Percentiles rank a stretch among this genome's conserved stretches.
phyloP scores from a whole-genome alignment of 2,329 filamentous ascomycete genomes.

The Penicillium sclerotigenum region DNA sequence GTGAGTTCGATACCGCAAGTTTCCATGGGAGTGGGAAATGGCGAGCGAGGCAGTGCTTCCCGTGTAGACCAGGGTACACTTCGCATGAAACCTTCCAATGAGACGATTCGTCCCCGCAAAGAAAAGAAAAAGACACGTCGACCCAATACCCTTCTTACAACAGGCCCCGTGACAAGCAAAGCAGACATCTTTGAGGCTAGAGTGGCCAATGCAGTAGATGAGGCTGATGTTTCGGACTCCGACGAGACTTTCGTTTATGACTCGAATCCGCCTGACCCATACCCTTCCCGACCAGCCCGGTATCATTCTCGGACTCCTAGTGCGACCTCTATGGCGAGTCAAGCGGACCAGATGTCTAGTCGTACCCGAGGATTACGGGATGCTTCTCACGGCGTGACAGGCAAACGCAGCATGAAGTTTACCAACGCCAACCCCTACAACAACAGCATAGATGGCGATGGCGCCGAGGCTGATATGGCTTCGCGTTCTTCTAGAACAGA shows the following conservation, averaged over 20 bases:
- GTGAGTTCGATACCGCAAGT: constrained; percentile 87
- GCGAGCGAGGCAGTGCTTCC: constrained; percentile 56
- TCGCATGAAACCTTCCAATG: constrained; percentile 82
- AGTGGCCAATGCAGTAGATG: constrained; percentile 91
- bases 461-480: constrained; percentile 62
- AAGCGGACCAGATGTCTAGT: constrained; percentile 45
- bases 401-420: constrained; percentile 96
- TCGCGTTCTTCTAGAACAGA: constrained; percentile 61
- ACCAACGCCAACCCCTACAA: constrained; percentile 64
- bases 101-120: constrained; percentile 92
- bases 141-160: constrained; percentile 53
- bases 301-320: constrained; percentile 95
- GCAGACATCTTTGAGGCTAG: constrained; percentile 98
- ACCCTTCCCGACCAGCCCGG: constrained; percentile 59
- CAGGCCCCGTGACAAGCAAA: constrained; percentile 73
- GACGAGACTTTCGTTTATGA: constrained; percentile 99
- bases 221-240: constrained; percentile 93
- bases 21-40: constrained; percentile 61
- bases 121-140: constrained; percentile 85
- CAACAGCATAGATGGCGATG: constrained; percentile 61
- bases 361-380: constrained; percentile 67
- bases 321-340: constrained; percentile 69
- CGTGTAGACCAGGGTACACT: constrained; percentile 68
- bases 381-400: constrained; percentile 58
- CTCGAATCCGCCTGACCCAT: constrained; percentile 74